Conservation (phyloP, 192 early-diverging fungal genomes). For the Fimicolochytrium jonesii region DNA sequence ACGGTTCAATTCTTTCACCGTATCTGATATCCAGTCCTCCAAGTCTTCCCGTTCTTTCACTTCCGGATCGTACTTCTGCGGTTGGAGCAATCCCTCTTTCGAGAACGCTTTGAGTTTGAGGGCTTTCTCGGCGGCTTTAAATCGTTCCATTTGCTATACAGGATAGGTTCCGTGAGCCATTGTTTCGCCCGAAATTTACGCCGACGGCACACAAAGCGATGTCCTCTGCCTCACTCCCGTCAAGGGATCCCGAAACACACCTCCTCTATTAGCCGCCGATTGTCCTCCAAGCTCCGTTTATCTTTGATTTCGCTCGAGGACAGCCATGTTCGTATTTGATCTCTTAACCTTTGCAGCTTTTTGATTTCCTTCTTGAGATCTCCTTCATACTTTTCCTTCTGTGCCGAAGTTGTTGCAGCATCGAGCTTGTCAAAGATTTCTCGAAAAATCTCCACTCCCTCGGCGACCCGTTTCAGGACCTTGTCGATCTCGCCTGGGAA, state of each 20-base stretch:
- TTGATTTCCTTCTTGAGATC: constrained; percentile 99
- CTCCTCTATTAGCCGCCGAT: constrained; percentile 88
- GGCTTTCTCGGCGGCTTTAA: constrained; percentile 97
- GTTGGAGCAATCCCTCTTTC: constrained; percentile 82
- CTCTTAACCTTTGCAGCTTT: constrained; percentile 90
- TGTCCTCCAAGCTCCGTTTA: constrained; percentile 83
- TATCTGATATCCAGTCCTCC: constrained; percentile 77
- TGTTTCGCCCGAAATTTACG: background rate
- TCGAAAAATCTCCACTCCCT: constrained; percentile 95
- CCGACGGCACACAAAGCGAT: background rate
- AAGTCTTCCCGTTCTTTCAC: constrained; percentile 88
- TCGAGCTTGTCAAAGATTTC: constrained; percentile 85
- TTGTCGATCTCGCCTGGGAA: constrained; percentile 89
- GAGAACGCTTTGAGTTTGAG: constrained; percentile 99
- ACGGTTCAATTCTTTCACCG: constrained; percentile 75
- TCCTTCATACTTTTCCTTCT: constrained; percentile 95
- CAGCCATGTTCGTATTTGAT: constrained; percentile 98
- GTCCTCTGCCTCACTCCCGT: background rate
- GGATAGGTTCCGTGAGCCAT: no score
- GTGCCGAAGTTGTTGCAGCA: constrained; percentile 70
- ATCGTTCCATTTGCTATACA: constrained; percentile 98
- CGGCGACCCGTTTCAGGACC: constrained; percentile 88
- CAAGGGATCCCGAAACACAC: no score
- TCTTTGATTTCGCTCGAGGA: constrained; percentile 95
- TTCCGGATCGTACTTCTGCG: constrained; percentile 84